These are phyloP conservation scores for Fusarium circinatum DNA, from an alignment of 2,329 filamentous ascomycete species.

Conservation along the genomic window DNA sequence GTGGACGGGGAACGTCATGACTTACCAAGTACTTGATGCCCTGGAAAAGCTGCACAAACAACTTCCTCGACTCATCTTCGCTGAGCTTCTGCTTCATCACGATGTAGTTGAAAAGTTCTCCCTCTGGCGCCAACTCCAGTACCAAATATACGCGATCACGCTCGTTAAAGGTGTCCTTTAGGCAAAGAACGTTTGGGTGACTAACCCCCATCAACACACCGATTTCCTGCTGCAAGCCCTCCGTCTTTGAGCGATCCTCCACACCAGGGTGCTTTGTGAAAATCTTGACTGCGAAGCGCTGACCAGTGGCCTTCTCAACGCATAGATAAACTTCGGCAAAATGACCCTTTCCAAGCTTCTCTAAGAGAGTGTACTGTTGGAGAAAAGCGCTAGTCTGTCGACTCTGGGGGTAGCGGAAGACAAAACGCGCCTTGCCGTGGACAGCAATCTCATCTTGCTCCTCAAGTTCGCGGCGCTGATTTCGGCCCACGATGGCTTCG, in stretches of 20 bases:
- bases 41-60: constrained; percentile 92
- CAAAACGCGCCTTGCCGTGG: constrained; percentile 84
- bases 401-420: constrained; percentile 88
- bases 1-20: constrained; percentile 8
- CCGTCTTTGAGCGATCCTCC: constrained; percentile 84
- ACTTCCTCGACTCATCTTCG: constrained; percentile 83
- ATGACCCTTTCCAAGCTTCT: constrained; percentile 92
- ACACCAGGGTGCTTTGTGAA: constrained; percentile 88
- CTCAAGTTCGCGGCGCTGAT: constrained; percentile 87
- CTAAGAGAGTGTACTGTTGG: constrained; percentile 85
- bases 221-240: constrained; percentile 93
- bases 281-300: constrained; percentile 90
- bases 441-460: constrained; percentile 93
- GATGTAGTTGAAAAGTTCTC: constrained; percentile 96
- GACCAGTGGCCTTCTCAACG: constrained; percentile 84
- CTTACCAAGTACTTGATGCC: constrained; percentile 94
- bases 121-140: constrained; percentile 88
- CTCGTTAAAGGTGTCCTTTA: constrained; percentile 96
- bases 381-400: constrained; percentile 80
- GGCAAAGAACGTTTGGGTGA: constrained; percentile 89
- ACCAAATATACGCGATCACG: constrained; percentile 90
- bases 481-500: constrained; percentile 88
- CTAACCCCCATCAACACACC: constrained; percentile 97
- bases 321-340: constrained; percentile 95
- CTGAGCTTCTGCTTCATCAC: constrained; percentile 89